Evolutionary conservation across 2,329 filamentous ascomycete species (phyloP), one percentile per base, ranked within the genome.

Genomic region (Plenodomus tracheiphilus): DNA sequence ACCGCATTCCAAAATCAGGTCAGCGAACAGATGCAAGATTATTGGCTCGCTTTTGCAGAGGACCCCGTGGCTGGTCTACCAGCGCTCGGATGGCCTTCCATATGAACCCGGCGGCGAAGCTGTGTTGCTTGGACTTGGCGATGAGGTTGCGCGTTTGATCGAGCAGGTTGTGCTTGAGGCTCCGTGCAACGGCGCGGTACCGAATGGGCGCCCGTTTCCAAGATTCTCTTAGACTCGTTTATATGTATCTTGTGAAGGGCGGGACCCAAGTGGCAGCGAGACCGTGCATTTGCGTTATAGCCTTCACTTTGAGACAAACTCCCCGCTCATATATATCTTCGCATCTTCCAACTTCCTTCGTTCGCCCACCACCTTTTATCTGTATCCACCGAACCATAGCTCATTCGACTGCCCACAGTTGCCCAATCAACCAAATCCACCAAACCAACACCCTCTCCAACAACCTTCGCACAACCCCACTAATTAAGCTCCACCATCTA

Each of bases 21-120:
- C 1, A 70, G 67, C 42, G 49, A 64, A 45, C 58, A 67, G 34
- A 68, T 74, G 68, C 69, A 74, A 47, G 71, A 74, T 37, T 64
- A 62, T 20, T 69, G 70, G 54, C 28, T 71, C 17, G 68, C 66
- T 1, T 75, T 75, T 55, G 65, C 66, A 0, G 50, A 58, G 19
- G 67, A 74, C 48, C 66, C 70, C 1, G 51, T 56, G 13, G 52
- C 58, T 5, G 64, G 65, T 10, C 44, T 74, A 38, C 58, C 62
- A 10, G 58, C 58, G 25, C 22, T 65, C 46, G 71, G 69, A 0
- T 75, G 71, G 72, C 36, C 62, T 1, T 25, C 49, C 47, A n/a
- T 73, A 72, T 46, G 54, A 56, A 42, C 51, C 59, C 2, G 52
- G 50, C 36, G 65, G 60, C 2, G 51, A 64, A 39, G 61, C 50